Evolutionary conservation across 2,329 filamentous ascomycete species (phyloP).

Genomic region (Epichloe aotearoae): DNA sequence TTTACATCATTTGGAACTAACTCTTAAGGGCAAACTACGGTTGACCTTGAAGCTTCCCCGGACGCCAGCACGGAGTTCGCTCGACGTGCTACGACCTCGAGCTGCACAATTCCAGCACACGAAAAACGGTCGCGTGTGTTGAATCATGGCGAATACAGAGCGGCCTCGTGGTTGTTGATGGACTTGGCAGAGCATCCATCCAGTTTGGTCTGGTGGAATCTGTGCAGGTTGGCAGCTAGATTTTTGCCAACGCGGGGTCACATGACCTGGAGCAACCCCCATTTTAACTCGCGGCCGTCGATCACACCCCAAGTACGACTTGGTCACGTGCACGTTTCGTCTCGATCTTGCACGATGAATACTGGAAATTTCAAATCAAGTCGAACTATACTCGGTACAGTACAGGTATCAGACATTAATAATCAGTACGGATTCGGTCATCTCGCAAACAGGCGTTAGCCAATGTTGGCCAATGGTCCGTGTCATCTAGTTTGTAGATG

Average conservation of each 20-base stretch:
- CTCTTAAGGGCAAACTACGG: background rate
- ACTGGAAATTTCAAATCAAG: background rate
- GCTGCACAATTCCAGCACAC: constrained; percentile 21
- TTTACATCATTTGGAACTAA: constrained; percentile 2
- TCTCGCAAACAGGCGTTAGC: background rate
- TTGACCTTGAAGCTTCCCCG: background rate
- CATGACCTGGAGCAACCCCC: background rate
- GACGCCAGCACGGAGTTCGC: background rate
- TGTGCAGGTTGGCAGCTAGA: background rate
- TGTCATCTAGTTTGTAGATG: background rate
- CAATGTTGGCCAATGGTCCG: background rate
- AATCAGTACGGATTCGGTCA: too few species aligned
- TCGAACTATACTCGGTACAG: background rate
- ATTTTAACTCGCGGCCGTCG: background rate
- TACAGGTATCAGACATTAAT: too few species aligned
- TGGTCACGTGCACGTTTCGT: too few species aligned
- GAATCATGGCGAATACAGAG: constrained; percentile 15
- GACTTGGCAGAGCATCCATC: background rate
- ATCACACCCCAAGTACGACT: too few species aligned
- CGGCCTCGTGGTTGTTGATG: background rate
- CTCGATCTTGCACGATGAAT: too few species aligned
- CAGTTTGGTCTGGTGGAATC: background rate
- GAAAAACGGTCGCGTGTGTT: constrained; percentile 16
- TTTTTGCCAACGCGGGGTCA: background rate
- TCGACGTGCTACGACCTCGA: background rate